Conservation (phyloP, 192 early-diverging fungal genomes). For the Podila clonocystis region DNA sequence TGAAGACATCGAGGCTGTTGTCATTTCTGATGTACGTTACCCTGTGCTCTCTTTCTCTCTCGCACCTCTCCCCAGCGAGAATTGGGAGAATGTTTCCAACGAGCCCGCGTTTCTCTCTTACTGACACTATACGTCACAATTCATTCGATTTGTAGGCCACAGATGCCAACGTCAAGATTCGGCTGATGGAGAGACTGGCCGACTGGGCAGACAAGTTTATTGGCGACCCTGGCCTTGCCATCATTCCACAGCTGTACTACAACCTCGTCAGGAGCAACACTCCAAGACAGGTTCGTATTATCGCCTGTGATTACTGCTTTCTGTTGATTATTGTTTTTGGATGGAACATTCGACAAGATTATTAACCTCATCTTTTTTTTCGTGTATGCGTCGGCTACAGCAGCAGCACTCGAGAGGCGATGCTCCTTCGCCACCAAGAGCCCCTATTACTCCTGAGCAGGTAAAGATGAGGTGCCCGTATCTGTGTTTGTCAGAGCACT, state of each 20-base stretch:
- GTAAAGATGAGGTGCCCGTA: conserved; percentile 4
- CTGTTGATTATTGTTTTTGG: neutral
- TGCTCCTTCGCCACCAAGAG: conserved; percentile 25
- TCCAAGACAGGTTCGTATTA: conserved; percentile 25
- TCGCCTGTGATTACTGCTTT: neutral
- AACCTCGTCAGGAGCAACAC: conserved; percentile 30
- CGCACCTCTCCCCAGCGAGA: neutral
- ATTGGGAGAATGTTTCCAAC: neutral
- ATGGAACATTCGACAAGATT: neutral
- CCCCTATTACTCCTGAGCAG: conserved; percentile 42
- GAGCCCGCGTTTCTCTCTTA: neutral
- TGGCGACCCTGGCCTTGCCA: conserved; percentile 32
- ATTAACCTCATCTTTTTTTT: neutral
- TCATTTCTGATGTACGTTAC: conserved; percentile 34
- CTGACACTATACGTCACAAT: neutral
- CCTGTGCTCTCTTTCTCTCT: neutral
- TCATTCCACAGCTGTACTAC: conserved; percentile 43
- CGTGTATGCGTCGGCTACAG: neutral
- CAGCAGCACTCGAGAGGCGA: neutral
- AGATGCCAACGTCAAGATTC: conserved; percentile 48
- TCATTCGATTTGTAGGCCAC: conserved; percentile 17
- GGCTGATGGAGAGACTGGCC: conserved; percentile 45
- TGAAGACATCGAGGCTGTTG: conserved; percentile 46
- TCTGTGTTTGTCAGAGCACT: neutral
- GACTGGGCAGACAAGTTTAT: conserved; percentile 32